These are phyloP conservation scores for Stenogyne calaminthoides DNA, from an alignment of 305 asterid species.

Conservation along the genomic window DNA sequence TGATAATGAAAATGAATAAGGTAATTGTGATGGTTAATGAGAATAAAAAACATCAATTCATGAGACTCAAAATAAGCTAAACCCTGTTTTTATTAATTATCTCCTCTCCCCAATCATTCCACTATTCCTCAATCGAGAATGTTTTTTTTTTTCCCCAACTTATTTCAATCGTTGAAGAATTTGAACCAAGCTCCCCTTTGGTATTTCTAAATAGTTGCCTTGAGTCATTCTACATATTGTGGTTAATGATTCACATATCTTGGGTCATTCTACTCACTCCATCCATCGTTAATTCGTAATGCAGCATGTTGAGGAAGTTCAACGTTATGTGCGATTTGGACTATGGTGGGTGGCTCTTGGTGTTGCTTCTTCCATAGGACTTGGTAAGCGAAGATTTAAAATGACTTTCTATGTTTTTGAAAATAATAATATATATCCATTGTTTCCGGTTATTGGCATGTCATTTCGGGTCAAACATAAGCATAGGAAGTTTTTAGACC, in stretches of 20 bases:
- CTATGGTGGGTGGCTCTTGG: slow-evolving; percentile 99
- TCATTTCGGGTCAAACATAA: background rate
- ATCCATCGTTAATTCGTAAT: slow-evolving; percentile 8
- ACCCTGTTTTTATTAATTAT: too few species aligned
- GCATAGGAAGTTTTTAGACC: background rate
- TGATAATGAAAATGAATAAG: too few species aligned
- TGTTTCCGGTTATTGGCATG: background rate
- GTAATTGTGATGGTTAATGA: too few species aligned
- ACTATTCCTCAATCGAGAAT: too few species aligned
- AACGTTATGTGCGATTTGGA: slow-evolving; percentile 60
- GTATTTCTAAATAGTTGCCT: background rate
- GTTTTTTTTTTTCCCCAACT: too few species aligned
- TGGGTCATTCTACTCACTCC: slow-evolving; percentile 1
- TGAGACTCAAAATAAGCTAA: too few species aligned
- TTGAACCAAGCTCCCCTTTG: too few species aligned
- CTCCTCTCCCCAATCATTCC: too few species aligned
- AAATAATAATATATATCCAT: background rate
- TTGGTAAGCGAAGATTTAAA: slow-evolving; percentile 57
- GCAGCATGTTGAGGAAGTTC: slow-evolving; percentile 84
- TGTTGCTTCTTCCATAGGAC: slow-evolving; percentile 98
- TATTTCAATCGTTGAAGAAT: too few species aligned
- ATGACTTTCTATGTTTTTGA: slow-evolving; percentile 6
- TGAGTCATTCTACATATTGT: too few species aligned
- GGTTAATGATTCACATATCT: background rate
- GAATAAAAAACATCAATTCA: too few species aligned